These are phyloP conservation scores for Asterophora lycoperdoides DNA, from an alignment of 768 basidiomycete species.

Conservation along the genomic window DNA sequence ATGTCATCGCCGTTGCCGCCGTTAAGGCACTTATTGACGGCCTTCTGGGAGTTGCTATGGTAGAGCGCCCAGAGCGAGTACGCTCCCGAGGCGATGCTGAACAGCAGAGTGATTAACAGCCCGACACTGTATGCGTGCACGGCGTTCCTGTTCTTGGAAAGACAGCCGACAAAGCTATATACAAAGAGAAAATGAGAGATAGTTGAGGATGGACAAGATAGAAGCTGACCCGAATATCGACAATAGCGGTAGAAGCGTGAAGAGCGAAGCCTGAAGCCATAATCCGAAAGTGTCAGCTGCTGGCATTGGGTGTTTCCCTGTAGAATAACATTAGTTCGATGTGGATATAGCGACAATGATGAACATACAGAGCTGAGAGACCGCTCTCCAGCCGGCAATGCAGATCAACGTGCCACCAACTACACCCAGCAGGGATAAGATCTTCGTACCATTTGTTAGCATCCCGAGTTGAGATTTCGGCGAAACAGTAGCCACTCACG, in stretches of 20 bases:
- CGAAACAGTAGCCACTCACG: constrained; percentile 26
- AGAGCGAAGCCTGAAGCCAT: constrained; percentile 44
- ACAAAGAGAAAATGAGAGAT: neutral
- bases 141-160: constrained; percentile 37
- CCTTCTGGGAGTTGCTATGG: constrained; percentile 34
- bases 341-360: neutral
- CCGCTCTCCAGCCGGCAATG: constrained; percentile 43
- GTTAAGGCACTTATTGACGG: constrained; percentile 36
- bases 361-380: constrained; percentile 39
- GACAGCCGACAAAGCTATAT: constrained; percentile 39
- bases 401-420: constrained; percentile 41
- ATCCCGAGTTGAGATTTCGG: too few relatives aligned
- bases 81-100: constrained; percentile 44
- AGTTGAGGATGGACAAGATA: neutral
- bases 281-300: constrained; percentile 37
- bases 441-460: constrained; percentile 17
- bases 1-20: constrained; percentile 21
- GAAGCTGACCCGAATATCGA: constrained; percentile 47
- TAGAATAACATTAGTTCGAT: neutral
- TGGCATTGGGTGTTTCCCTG: constrained; percentile 33
- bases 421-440: constrained; percentile 41
- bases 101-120: constrained; percentile 41
- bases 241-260: constrained; percentile 42
- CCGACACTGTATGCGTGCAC: constrained; percentile 41
- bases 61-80: constrained; percentile 48